phyloP scores from a whole-genome alignment of 2,329 filamentous ascomycete genomes.

The Apiospora marii region DNA sequence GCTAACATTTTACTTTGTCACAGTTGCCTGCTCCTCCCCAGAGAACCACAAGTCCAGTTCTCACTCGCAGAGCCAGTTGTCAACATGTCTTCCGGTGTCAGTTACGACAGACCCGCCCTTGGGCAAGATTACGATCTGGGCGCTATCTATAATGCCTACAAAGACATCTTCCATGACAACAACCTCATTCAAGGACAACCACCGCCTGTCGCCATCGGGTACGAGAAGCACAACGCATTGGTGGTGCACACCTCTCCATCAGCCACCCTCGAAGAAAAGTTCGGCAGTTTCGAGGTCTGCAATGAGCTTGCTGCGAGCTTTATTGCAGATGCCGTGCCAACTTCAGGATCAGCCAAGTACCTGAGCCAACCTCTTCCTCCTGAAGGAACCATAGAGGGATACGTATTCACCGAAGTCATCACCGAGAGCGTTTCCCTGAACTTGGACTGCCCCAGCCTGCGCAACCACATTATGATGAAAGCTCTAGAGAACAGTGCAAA shows the following conservation, averaged over 20 bases:
- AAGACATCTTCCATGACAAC: neutral
- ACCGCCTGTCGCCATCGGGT: neutral
- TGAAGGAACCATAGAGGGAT: neutral
- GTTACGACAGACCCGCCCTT: neutral
- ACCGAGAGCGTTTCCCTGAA: neutral
- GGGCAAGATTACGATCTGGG: neutral
- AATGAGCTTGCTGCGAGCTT: neutral
- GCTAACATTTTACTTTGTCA: too few relatives aligned
- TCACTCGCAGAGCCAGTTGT: neutral
- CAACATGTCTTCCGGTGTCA: neutral
- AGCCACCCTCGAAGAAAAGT: neutral
- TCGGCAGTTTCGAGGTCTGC: neutral
- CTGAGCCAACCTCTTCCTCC: fast-evolving
- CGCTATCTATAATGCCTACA: neutral
- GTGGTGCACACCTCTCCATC: neutral
- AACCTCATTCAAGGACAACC: neutral
- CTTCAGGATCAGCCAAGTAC: neutral
- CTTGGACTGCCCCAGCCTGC: neutral
- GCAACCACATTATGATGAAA: neutral
- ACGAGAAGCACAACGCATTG: neutral
- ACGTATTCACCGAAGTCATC: neutral
- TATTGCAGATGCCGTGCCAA: neutral
- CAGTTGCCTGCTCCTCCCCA: too few relatives aligned
- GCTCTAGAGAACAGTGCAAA: neutral
- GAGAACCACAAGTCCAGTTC: neutral